Base-by-base conservation (phyloP, 352 stramenopile genomes). In the Phytophthora parvispora region DNA sequence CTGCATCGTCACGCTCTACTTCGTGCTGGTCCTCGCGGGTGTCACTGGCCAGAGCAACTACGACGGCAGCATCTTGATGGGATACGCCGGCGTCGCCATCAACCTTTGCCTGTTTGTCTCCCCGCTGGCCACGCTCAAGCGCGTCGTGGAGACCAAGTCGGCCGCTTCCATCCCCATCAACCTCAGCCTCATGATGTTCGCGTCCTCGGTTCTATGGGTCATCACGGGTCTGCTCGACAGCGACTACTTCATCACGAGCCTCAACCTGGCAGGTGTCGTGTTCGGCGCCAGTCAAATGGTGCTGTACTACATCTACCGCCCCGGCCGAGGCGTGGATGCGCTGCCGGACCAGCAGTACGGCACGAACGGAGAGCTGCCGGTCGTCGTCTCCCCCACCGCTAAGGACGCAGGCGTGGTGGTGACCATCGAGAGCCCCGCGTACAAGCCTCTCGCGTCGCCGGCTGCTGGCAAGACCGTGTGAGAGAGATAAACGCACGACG, bases 61-160 rank as follows among this genome's bases (percentile, higher is more conserved):
- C 18, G 53, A 65, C 13, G 54, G 54, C 1, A 62, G 48, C 25
- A 66, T 22, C 15, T 40, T 58, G 10, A 22, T 74, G 12, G 70
- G 70, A 50, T 78, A 72, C 47, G 60, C 65, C 16, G 58, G 56
- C 9, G 61, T 73, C 27, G 15, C 43, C 45, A 58, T 67, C 28
- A 73, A 69, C n/a, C 45, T 89, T 36, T 51, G 86, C 18, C 55
- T 90, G 31, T 92, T 87, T 43, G 67, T 71, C 27, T 89, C 84
- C 0, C 81, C 84, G 2, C 72, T 93, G 18, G 73, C 51, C 48
- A 83, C 65, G 0, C 52, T 91, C 18, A 65, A 62, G 43, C 59
- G 73, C 7, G 84, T 90, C 12, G 20, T 90, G 12, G 29, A 58
- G 18, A 80, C 67, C 49, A 84, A 86, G 58, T 80, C 71, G 6